Conservation (phyloP, 164 flowering plant genomes). For the grape (Vitis vinifera) region DNA sequence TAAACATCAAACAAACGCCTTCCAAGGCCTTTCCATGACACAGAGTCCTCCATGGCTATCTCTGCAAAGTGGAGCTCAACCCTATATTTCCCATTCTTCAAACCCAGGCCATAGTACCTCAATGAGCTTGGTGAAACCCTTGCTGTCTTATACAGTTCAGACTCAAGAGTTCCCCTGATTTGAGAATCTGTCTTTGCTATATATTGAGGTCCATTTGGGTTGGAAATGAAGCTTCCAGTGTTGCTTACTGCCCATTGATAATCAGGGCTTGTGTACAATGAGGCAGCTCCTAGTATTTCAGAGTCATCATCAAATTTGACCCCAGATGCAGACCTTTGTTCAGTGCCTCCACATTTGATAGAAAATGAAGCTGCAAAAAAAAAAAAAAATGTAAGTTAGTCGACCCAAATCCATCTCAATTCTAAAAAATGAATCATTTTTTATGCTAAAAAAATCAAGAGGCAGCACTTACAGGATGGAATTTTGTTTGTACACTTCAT, state of each 20-base stretch:
- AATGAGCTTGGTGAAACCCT: conserved; percentile 50
- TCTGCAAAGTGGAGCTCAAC: conserved; percentile 62
- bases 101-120: conserved; percentile 49
- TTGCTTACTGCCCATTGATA: conserved; percentile 49
- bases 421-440: no score
- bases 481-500: conserved; percentile 30
- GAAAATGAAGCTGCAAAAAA: conserved; percentile 39
- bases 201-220: conserved; percentile 38
- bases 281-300: conserved; percentile 37
- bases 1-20: conserved; percentile 55
- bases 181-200: conserved; percentile 37
- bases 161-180: conserved; percentile 40
- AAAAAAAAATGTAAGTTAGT: not conserved
- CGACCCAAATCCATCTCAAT: no score
- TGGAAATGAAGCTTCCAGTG: conserved; percentile 39
- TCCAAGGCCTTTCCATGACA: conserved; percentile 56
- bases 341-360: conserved; percentile 48
- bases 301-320: conserved; percentile 35
- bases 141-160: conserved; percentile 52
- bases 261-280: conserved; percentile 31
- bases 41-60: conserved; percentile 39
- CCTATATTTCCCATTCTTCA: conserved; percentile 41
- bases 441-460: not conserved
- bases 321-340: conserved; percentile 33
- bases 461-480: conserved; percentile 31